phyloP scores from a whole-genome alignment of 106 monocot species.

The Hemerocallis citrina region DNA sequence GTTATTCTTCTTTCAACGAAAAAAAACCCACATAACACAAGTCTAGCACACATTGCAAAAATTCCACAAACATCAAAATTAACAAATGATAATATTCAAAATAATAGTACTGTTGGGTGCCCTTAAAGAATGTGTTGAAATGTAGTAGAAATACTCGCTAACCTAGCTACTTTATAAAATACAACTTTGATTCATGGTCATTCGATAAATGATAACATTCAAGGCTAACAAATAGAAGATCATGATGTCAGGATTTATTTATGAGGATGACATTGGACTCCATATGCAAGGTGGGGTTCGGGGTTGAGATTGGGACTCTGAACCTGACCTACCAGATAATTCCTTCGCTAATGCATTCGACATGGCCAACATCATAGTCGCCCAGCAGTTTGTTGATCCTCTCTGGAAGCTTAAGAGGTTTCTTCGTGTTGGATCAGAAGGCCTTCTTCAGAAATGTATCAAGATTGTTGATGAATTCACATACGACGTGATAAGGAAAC shows the following conservation, averaged over 20 bases:
- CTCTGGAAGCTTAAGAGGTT: constrained; percentile 75
- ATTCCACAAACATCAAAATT: too few relatives aligned
- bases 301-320: constrained; percentile 80
- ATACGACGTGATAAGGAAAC: constrained; percentile 54
- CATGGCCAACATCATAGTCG: constrained; percentile 60
- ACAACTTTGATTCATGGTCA: too few relatives aligned
- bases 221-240: too few relatives aligned
- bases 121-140: too few relatives aligned
- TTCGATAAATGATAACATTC: too few relatives aligned
- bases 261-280: constrained; percentile 94
- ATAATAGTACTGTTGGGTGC: too few relatives aligned
- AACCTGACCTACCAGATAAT: constrained; percentile 57
- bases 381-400: constrained; percentile 60
- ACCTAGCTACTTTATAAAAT: too few relatives aligned
- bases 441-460: constrained; percentile 56
- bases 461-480: constrained; percentile 76
- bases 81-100: too few relatives aligned
- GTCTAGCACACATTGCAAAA: too few relatives aligned
- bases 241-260: constrained; percentile 56
- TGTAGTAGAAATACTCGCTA: too few relatives aligned
- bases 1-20: too few relatives aligned
- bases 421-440: constrained; percentile 50
- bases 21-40: too few relatives aligned
- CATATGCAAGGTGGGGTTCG: constrained; percentile 82
- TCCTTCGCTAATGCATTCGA: constrained; percentile 72